Base-by-base conservation (phyloP, 1,284 basidiomycete genomes). In the Neonothopanus nambi region DNA sequence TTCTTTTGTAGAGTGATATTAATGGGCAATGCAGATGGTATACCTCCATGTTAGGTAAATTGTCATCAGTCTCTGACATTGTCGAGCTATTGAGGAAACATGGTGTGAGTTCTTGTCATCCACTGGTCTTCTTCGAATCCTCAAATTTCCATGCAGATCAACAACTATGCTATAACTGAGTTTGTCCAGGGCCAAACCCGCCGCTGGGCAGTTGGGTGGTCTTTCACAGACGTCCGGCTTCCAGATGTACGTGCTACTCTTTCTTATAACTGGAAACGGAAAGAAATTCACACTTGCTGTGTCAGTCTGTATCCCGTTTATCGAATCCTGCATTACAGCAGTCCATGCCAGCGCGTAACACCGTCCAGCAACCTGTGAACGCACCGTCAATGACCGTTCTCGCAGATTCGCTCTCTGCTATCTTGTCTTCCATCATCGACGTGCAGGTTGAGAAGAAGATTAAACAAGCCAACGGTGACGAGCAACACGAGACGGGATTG, bases 131-230 rank as follows among this genome's bases (percentile, higher is more conserved):
- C 17, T 28, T 38, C 30, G 28, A 7, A 42, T 17, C 20, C 26
- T 13, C 17, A 28, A 15, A 21, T 2, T 45, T 48, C 30, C 6
- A n/a, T n/a, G 11, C 44, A 94, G 87, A 82, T 95, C 33, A 74
- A 81, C 23, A 97, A 96, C 68, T 98, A 95, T 67, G 89, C 85
- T 0, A 73, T 98, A 45, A 85, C 85, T 0, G 87, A 93, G 64
- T 87, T 93, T 43, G 74, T 86, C 2, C 94, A 95, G 69, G 92
- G 94, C 1, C 82, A 86, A 57, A 98, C 95, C 0, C 79, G 86
- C 9, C 81, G 95, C 18, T 98, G 95, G 94, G 90, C 87, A 0
- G 70, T 98, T 0, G 89, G 80, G 0, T 98, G 95, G 95, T 92
- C 89, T 0, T 87, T 87, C 56, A 73, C 70, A 1, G 73, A 80